Evolutionary conservation across 495 filamentous ascomycete genomes (phyloP), one percentile per base, ranked within the genome.

Genomic region (Talaromyces liani): DNA sequence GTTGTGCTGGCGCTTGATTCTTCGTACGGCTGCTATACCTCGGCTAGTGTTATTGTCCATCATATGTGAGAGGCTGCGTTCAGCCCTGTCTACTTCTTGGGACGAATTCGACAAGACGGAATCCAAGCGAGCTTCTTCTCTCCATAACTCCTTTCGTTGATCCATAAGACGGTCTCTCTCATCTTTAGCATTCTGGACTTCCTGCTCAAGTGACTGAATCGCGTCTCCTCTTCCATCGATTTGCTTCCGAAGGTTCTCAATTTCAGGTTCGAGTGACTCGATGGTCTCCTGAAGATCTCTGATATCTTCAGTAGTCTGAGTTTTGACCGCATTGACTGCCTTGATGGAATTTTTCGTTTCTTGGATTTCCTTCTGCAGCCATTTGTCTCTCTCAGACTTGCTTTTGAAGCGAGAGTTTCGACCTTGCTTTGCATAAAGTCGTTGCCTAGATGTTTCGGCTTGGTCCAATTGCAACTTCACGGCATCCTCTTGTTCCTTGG

Each of bases 371-470:
- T 85, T 83, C 58, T 87, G 85, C 20, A 99, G 79, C 81, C 83
- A 97, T 45, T 84, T 84, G 70, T 99, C 95, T 2, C 94, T 87
- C 68, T 97, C 91, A 3, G 82, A 84, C 74, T 96, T 96, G 69
- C 83, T 93, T 69, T 84, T 89, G 76, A 96, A 98, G 62, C 90
- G 88, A 33, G 88, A 86, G 70, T 89, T 91, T n/a, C 93, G 87
- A 45, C 91, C 90, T 74, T 98, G 95, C 73, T 99, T 99, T 57
- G 90, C 91, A 68, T 97, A 92, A 16, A 99, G 80, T 27, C 93
- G 87, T 67, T 89, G 88, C 47, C 91, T 80, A 1, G 81, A 83
- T 7, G 86, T 87, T 70, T 94, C 89, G 5, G 91, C 91, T 41
- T 88, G 81, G 20, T 88, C 87, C 4, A 97, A 81, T 54, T 89